A percentile compares a stretch with the other conserved stretches of the same genome.
These are phyloP conservation scores for Nicotiana paniculata DNA, from an alignment of 257 asterid genomes.

Conservation along the genomic window DNA sequence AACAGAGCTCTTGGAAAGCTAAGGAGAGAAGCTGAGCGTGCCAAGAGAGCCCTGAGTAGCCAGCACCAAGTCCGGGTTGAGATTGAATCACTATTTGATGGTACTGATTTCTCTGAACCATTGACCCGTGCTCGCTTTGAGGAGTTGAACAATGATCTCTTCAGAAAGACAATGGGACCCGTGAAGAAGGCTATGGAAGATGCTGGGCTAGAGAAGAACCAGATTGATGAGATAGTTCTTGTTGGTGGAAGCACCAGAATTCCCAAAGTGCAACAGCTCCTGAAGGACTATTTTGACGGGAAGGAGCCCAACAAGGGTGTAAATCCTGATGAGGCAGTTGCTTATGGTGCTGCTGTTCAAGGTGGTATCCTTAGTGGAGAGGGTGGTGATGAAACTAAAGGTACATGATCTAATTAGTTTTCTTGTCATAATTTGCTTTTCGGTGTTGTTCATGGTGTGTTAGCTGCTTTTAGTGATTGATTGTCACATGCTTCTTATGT, in stretches of 20 bases:
- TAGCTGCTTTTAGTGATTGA: neutral
- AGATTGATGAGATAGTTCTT: constrained; percentile 88
- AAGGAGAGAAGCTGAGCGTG: constrained; percentile 89
- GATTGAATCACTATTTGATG: constrained; percentile 91
- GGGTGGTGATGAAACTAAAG: constrained; percentile 97
- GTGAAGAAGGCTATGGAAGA: constrained; percentile 99
- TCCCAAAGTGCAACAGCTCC: constrained; percentile 88
- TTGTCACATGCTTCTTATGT: neutral
- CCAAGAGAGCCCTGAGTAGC: constrained; percentile 93
- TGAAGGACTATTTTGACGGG: constrained; percentile 82
- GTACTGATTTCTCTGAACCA: constrained; percentile 91
- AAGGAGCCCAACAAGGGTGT: constrained; percentile 97
- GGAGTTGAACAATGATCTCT: constrained; percentile 87
- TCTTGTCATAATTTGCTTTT: neutral
- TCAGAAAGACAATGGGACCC: constrained; percentile 96
- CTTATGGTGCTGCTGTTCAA: constrained; percentile 97
- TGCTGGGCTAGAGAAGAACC: constrained; percentile 73
- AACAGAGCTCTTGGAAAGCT: constrained; percentile 94
- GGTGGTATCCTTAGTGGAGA: constrained; percentile 94
- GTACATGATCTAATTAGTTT: constrained; percentile 21
- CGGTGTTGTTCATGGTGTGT: neutral
- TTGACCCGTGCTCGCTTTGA: constrained; percentile 94
- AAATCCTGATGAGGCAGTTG: constrained; percentile 97
- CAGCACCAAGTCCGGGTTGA: constrained; percentile 98
- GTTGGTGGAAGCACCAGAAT: constrained; percentile 99